Evolutionary conservation across 495 filamentous ascomycete species (phyloP).

Genomic region (Elasticomyces elasticus): DNA sequence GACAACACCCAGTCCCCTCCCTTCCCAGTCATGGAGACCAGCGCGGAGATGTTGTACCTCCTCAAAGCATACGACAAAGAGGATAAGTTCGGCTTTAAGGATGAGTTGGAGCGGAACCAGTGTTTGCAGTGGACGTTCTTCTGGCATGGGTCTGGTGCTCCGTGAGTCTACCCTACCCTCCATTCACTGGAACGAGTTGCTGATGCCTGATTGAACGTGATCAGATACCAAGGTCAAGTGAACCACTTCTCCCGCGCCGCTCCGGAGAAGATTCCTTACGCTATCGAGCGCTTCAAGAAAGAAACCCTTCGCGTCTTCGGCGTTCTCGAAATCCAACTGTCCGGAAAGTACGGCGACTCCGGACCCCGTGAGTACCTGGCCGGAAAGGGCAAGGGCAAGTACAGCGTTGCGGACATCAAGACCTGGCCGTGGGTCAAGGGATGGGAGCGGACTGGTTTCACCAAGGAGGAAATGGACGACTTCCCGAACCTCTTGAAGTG

Average conservation of each 20-base stretch:
- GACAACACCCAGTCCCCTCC: slow-evolving; percentile 43
- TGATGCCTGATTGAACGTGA: no score
- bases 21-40: slow-evolving; percentile 44
- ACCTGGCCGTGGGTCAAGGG: slow-evolving; percentile 48
- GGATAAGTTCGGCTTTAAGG: slow-evolving; percentile 36
- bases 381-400: slow-evolving; percentile 46
- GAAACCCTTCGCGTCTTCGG: slow-evolving; percentile 44
- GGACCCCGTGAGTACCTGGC: slow-evolving; percentile 43
- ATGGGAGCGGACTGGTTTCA: slow-evolving; percentile 35
- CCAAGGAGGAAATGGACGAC: slow-evolving; percentile 38
- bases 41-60: slow-evolving; percentile 44
- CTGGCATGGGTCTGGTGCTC: slow-evolving; percentile 41
- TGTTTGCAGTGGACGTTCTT: slow-evolving; percentile 41
- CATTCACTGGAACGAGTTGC: background rate
- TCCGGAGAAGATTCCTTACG: slow-evolving; percentile 40
- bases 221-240: slow-evolving; percentile 31
- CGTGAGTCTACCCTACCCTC: slow-evolving; percentile 18
- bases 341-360: slow-evolving; percentile 35
- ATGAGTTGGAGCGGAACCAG: slow-evolving; percentile 36
- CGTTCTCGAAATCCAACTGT: slow-evolving; percentile 45
- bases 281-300: slow-evolving; percentile 45
- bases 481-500: slow-evolving; percentile 47
- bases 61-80: slow-evolving; percentile 41
- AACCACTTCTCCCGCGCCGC: slow-evolving; percentile 33
- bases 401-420: slow-evolving; percentile 45